Base-by-base conservation (phyloP, 345 rosid genomes). In the Nephelium lappaceum region DNA sequence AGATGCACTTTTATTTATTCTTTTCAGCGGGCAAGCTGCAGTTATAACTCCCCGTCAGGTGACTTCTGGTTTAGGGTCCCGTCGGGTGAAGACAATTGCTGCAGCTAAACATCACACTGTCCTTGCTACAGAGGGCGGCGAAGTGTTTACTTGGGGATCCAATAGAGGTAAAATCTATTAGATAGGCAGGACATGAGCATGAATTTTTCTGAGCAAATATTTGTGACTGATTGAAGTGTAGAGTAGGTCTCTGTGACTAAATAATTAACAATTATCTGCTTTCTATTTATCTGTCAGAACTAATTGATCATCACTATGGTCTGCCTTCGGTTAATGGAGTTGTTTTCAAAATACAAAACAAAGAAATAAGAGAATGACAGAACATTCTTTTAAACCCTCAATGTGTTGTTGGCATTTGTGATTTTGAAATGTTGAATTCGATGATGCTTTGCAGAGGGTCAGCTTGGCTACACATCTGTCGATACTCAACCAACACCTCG, bases 91-190 rank as follows among this genome's bases (percentile, higher is more conserved):
- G 84, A 95, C 97, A 75, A 87, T 96, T 86, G 95, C 97, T 49
- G 99, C 99, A 79, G 98, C 99, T 80, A 96, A 96, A 83, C 99
- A 96, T 83, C 99, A 96, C 86, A 91, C 98, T 53, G 94, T 96
- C 78, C 85, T 94, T 85, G 97, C 95, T 80, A 93, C 94, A 11
- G 97, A 94, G 84, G 85, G 91, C 12, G 99, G 99, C 80, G 95
- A 89, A 75, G 97, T 96, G 39, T 90, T 88, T 84, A 93, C 99
- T 11, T 96, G 99, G 98, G 99, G 99, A 82, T 96, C 98, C 73
- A 94, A 94, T 84, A 91, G 99, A 91, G 99, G 99, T 94, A 88
- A 81, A 74, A 69, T 1, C 78, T 23, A 69, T 55, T 1, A 41
- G 45, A 62, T 70, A 73, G 49, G 27, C 6, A 19, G 51, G 43